These are phyloP conservation scores for Malus hybrid DNA, from an alignment of 331 rosid species.

Conservation along the genomic window DNA sequence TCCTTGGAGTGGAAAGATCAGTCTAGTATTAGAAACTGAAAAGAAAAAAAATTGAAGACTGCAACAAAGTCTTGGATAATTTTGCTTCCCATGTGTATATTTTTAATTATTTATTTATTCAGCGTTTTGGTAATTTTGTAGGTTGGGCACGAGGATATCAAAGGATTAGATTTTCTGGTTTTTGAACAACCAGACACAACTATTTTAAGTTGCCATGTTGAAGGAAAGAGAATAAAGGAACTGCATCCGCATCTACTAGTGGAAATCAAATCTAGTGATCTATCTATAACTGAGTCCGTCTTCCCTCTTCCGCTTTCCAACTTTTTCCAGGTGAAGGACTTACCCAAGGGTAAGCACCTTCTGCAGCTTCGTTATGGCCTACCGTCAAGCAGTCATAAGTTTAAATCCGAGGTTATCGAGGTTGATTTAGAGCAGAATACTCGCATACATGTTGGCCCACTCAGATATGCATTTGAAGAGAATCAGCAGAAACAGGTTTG, in stretches of 20 bases:
- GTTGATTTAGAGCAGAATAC: conserved; percentile 65
- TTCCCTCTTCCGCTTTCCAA: conserved; percentile 86
- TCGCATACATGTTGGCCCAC: conserved; percentile 82
- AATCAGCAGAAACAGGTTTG: conserved; percentile 78
- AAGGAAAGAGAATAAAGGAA: conserved; percentile 69
- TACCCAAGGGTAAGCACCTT: conserved; percentile 77
- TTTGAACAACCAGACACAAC: conserved; percentile 94
- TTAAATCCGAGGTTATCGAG: conserved; percentile 77
- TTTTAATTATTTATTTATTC: neutral
- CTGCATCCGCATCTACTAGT: conserved; percentile 60
- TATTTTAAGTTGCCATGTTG: conserved; percentile 83
- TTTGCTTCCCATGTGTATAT: conserved; percentile 9
- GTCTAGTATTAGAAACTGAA: too few species aligned
- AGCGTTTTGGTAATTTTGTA: conserved; percentile 24
- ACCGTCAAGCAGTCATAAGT: conserved; percentile 57
- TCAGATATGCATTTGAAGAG: conserved; percentile 54
- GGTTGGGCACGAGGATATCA: conserved; percentile 80
- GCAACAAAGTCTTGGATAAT: conserved; percentile 1
- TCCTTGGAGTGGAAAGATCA: too few species aligned
- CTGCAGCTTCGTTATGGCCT: conserved; percentile 67
- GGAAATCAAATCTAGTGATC: conserved; percentile 71
- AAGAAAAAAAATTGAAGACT: neutral
- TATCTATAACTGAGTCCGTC: conserved; percentile 47
- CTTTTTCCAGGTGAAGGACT: conserved; percentile 88
- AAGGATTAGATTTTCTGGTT: conserved; percentile 79